phyloP scores from a whole-genome alignment of 2,329 filamentous ascomycete species.

The Aspergillus arachidicola region DNA sequence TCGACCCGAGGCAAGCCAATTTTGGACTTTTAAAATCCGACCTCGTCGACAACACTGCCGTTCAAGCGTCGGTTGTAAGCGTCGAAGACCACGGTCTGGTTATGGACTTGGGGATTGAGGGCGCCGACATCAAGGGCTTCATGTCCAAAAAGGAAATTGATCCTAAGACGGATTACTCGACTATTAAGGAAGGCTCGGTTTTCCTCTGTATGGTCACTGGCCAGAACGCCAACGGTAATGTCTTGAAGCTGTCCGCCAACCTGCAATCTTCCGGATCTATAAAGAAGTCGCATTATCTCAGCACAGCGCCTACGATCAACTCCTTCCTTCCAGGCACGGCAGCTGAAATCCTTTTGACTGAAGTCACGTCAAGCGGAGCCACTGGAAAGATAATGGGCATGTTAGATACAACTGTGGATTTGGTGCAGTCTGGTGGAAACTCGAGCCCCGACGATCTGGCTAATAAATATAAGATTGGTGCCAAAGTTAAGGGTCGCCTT shows the following conservation, averaged over 20 bases:
- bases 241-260: conserved; percentile 81
- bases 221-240: conserved; percentile 75
- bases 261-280: conserved; percentile 68
- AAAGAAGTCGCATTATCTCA: conserved; percentile 66
- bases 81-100: conserved; percentile 95
- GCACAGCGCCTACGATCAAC: conserved; percentile 82
- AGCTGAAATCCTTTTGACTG: conserved; percentile 80
- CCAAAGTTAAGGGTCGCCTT: conserved; percentile 81
- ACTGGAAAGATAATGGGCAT: conserved; percentile 89
- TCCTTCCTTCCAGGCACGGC: conserved; percentile 90
- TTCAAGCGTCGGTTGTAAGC: conserved; percentile 86
- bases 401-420: conserved; percentile 85
- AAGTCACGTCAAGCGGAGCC: conserved; percentile 73
- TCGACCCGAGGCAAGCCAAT: conserved; percentile 79
- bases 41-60: conserved; percentile 71
- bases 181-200: conserved; percentile 79
- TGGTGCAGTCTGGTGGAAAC: conserved; percentile 82
- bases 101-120: conserved; percentile 83
- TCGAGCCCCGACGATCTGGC: conserved; percentile 70
- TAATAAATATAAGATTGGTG: conserved; percentile 78
- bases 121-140: conserved; percentile 73
- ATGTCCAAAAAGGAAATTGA: conserved; percentile 82
- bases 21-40: conserved; percentile 71
- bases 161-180: conserved; percentile 62
- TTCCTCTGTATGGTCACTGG: conserved; percentile 80